phyloP scores from a whole-genome alignment of 2,329 filamentous ascomycete genomes.

The Uncinocarpus reesii region DNA sequence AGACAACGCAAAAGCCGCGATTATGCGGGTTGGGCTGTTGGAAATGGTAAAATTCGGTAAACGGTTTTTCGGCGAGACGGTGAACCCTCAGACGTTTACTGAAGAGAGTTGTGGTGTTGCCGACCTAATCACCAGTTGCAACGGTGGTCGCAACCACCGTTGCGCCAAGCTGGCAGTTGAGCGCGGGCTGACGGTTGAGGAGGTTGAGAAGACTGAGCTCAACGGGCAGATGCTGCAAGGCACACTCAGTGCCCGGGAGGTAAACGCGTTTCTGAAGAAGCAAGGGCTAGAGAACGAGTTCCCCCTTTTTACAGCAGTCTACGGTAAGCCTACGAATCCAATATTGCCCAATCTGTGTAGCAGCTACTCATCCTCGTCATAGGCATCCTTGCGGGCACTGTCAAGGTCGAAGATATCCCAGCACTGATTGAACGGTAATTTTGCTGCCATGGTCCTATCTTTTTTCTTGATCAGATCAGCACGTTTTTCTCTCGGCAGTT shows the following conservation, averaged over 20 bases:
- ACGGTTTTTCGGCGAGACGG: constrained; percentile 77
- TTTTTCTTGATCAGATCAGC: too few species aligned
- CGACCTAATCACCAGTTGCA: constrained; percentile 89
- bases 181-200: constrained; percentile 66
- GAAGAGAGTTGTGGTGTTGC: constrained; percentile 92
- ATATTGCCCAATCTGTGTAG: constrained; percentile 6
- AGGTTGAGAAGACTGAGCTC: constrained; percentile 79
- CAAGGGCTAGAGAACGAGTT: constrained; percentile 71
- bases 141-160: constrained; percentile 83
- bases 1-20: constrained; percentile 96
- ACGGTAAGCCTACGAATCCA: constrained; percentile 38
- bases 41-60: constrained; percentile 97
- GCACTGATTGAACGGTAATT: constrained; percentile 49
- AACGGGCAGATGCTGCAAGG: constrained; percentile 97
- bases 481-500: too few species aligned
- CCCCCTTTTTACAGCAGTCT: constrained; percentile 83
- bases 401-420: constrained; percentile 71
- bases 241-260: constrained; percentile 81
- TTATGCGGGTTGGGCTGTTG: constrained; percentile 90
- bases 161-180: constrained; percentile 83
- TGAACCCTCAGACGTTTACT: constrained; percentile 80
- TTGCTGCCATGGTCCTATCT: too few species aligned
- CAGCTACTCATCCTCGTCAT: constrained; percentile 17
- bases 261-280: constrained; percentile 76
- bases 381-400: constrained; percentile 66